phyloP scores from a whole-genome alignment of 1,284 basidiomycete genomes.

The Quambalaria eucalypti region DNA sequence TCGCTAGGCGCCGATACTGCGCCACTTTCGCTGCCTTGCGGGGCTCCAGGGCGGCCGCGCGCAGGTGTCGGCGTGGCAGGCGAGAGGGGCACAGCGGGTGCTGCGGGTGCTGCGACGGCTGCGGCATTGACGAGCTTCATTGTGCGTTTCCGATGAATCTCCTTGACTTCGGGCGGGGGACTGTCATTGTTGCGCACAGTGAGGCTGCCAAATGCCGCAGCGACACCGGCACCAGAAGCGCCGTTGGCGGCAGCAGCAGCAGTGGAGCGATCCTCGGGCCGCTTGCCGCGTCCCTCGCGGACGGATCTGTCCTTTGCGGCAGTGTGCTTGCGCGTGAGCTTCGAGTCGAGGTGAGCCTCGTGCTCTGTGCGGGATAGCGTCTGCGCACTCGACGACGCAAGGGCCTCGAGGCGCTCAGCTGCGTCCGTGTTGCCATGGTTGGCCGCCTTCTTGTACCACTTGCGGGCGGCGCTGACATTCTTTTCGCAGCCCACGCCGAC shows the following conservation, averaged over 20 bases:
- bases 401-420: conserved; percentile 60
- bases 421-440: conserved; percentile 77
- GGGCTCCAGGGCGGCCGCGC: too few relatives aligned
- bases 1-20: too few relatives aligned
- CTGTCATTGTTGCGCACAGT: too few relatives aligned
- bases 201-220: too few relatives aligned
- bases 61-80: neutral
- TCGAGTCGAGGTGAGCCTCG: conserved; percentile 65
- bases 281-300: conserved; percentile 15
- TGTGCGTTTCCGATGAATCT: too few relatives aligned
- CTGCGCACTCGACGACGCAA: conserved; percentile 57
- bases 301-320: conserved; percentile 53
- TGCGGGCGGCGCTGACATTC: conserved; percentile 58
- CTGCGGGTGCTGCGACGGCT: too few relatives aligned
- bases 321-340: conserved; percentile 72
- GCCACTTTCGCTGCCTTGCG: too few relatives aligned
- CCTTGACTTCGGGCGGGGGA: too few relatives aligned
- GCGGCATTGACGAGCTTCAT: too few relatives aligned
- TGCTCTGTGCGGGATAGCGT: conserved; percentile 69
- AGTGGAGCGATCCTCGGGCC: too few relatives aligned
- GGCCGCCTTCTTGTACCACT: conserved; percentile 64
- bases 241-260: conserved; percentile 7
- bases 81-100: too few relatives aligned
- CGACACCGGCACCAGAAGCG: neutral
- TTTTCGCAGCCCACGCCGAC: conserved; percentile 52